These are phyloP conservation scores for Trichoderma atroviride DNA, from an alignment of 2,329 filamentous ascomycete species.

Conservation along the genomic window DNA sequence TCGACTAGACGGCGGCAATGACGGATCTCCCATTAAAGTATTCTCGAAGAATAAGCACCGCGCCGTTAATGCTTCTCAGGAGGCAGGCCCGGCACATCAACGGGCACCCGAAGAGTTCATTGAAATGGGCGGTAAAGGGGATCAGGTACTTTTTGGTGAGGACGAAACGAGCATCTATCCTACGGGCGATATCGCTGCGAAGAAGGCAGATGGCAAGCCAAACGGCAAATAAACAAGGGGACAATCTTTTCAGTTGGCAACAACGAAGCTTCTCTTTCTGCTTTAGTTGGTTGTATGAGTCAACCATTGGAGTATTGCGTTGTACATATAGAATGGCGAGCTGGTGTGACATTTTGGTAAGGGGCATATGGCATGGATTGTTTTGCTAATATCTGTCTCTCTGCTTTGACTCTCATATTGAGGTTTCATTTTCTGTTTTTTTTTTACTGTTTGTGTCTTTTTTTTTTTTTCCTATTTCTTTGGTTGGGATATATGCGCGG, in stretches of 20 bases:
- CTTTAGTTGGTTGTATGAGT: constrained; percentile 15
- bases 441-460: neutral
- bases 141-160: constrained; percentile 73
- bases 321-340: constrained; percentile 26
- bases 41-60: constrained; percentile 68
- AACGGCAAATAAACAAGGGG: constrained; percentile 29
- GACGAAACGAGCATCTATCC: constrained; percentile 58
- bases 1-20: constrained; percentile 58
- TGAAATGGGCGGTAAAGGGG: constrained; percentile 82
- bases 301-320: constrained; percentile 19
- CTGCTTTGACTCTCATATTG: neutral
- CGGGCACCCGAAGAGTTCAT: constrained; percentile 77
- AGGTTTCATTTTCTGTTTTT: neutral
- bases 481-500: constrained; percentile 23
- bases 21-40: constrained; percentile 68
- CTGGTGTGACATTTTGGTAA: constrained; percentile 12
- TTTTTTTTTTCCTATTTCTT: constrained; percentile 4
- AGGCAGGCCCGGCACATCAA: constrained; percentile 67
- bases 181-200: constrained; percentile 36
- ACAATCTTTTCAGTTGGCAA: constrained; percentile 5
- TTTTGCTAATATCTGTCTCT: neutral
- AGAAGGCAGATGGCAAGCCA: constrained; percentile 37
- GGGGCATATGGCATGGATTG: constrained; percentile 17
- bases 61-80: constrained; percentile 49
- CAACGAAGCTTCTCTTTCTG: constrained; percentile 1